A percentile compares a stretch with the other conserved stretches of the same genome.
phyloP scores from a whole-genome alignment of 2,329 filamentous ascomycete genomes.

The Neofusicoccum ribis region DNA sequence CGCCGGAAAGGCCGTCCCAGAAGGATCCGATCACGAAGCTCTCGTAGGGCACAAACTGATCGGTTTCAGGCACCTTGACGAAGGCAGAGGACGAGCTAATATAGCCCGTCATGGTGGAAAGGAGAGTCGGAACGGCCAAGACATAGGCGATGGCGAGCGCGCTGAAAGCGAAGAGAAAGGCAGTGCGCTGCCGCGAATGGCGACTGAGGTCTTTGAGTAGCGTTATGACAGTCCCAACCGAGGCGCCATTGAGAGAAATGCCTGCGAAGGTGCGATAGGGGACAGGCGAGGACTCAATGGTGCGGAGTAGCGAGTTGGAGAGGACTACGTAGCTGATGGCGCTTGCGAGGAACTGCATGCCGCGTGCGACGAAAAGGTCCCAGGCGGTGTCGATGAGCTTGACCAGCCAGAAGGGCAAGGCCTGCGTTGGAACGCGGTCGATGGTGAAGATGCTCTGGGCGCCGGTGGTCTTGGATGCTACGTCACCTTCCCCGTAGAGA shows the following conservation, averaged over 20 bases:
- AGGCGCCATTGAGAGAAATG: slow-evolving; percentile 32
- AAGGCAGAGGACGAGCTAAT: slow-evolving; percentile 25
- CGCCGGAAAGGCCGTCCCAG: not conserved
- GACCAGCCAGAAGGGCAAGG: slow-evolving; percentile 32
- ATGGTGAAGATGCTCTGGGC: slow-evolving; percentile 30
- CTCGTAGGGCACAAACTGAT: not conserved
- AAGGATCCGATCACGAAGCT: not conserved
- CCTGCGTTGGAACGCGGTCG: slow-evolving; percentile 26
- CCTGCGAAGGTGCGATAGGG: slow-evolving; percentile 36
- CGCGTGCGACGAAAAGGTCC: slow-evolving; percentile 36
- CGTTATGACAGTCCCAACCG: slow-evolving; percentile 27
- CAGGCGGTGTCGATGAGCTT: slow-evolving; percentile 38
- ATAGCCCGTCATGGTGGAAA: slow-evolving; percentile 41
- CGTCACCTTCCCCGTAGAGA: not conserved
- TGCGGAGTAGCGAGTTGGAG: slow-evolving; percentile 33
- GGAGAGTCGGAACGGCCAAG: slow-evolving; percentile 32
- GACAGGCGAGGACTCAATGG: slow-evolving; percentile 36
- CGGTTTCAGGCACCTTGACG: not conserved
- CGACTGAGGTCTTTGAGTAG: slow-evolving; percentile 30
- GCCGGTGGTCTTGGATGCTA: not conserved
- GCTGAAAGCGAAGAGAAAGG: slow-evolving; percentile 34
- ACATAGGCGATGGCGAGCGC: slow-evolving; percentile 33
- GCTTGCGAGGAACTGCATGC: slow-evolving; percentile 33
- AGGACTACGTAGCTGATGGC: slow-evolving; percentile 34
- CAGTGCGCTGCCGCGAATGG: slow-evolving; percentile 27